Evolutionary conservation across 192 early-diverging fungal genomes (phyloP), one percentile per base, ranked within the genome.

Genomic region (Geranomyces michiganensis): DNA sequence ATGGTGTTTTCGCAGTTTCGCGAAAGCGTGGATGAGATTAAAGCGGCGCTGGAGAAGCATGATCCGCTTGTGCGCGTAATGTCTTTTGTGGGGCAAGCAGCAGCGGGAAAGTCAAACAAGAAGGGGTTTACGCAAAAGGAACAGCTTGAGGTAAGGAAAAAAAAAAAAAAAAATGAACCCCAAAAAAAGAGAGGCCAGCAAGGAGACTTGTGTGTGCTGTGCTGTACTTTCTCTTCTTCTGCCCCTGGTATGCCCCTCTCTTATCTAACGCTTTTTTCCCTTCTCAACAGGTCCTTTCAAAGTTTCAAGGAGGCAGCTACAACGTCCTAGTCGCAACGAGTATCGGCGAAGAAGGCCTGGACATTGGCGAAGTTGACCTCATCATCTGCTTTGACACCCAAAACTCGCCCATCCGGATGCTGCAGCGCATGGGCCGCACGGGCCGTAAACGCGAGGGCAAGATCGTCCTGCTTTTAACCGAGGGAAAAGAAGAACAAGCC

Each of bases 361-460:
- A 97, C 75, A 97, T 97, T 82, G 96, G 94, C 56, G 94, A 97
- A 60, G 90, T 97, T 0, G 94, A 97, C 62, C 81, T 97, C 15
- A 97, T 97, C 69, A 78, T 96, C 26, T 94, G 93, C 78, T 97
- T 90, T 67, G 94, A 97, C 72, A 78, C 84, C 12, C 90, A 92
- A 70, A 84, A 78, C 32, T 90, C 89, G 10, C 90, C 92, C 2
- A 88, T 91, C 62, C 84, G 90, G 24, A 90, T 94, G 91, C 33
- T 76, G 19, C 78, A 82, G 76, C 83, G 92, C 30, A 88, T 92
- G 81, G 92, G 92, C 17, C 79, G 92, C 19, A 94, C 92, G 10
- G 92, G 92, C 26, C 79, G 92, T 19, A 92, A 92, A 75, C 85
- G 92, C 12, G 73, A 88, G 44, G 92, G 92, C 0, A 75, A 77